Evolutionary conservation across 768 basidiomycete species (phyloP).

Genomic region (Podaxis pistillaris): DNA sequence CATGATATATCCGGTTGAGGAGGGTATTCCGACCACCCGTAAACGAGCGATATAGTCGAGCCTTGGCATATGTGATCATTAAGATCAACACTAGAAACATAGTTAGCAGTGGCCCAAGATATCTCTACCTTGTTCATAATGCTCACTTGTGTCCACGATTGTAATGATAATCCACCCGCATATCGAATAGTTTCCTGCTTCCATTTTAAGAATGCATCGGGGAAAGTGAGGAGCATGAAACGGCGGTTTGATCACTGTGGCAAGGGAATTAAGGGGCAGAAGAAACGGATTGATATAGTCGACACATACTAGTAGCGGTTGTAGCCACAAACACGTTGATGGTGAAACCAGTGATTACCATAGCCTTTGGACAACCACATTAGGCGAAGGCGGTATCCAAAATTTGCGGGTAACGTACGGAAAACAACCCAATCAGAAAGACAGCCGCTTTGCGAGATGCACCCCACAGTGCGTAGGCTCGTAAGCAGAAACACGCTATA

Average conservation of each 20-base stretch:
- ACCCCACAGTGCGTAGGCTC: conserved; percentile 3
- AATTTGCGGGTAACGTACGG: neutral
- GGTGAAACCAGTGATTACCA: neutral
- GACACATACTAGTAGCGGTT: neutral
- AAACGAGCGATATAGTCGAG: neutral
- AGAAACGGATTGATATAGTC: no score
- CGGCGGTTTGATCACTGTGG: neutral
- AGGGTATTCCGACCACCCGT: neutral
- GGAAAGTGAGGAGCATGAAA: neutral
- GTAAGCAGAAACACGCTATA: neutral
- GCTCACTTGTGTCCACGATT: neutral
- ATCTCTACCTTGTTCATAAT: neutral
- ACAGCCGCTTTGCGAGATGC: neutral
- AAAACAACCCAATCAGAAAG: neutral
- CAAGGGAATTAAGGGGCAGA: no score
- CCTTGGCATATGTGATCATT: conserved; percentile 7
- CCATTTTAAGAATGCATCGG: neutral
- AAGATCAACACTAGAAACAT: neutral
- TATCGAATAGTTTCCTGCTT: neutral
- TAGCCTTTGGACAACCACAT: neutral
- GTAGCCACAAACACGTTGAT: neutral
- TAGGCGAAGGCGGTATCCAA: neutral
- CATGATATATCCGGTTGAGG: neutral
- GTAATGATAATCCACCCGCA: conserved; percentile 3
- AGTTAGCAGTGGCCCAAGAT: neutral